phyloP scores from a whole-genome alignment of 495 filamentous ascomycete species.

The Penicillium waksmanii region DNA sequence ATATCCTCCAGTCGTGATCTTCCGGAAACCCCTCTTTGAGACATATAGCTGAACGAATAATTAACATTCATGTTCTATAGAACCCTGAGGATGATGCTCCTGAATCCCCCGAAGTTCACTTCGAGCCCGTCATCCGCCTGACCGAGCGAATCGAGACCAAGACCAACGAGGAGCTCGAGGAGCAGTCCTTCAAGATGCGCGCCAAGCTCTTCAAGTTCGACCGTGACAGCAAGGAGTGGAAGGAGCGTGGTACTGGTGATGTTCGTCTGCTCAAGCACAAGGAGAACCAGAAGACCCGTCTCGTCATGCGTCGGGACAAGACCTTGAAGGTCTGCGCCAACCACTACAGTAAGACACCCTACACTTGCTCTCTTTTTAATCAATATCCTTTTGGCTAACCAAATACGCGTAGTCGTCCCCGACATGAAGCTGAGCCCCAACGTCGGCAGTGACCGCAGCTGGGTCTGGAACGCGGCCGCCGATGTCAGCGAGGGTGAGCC shows the following conservation, averaged over 20 bases:
- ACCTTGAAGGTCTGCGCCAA: constrained; percentile 99
- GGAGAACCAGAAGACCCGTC: constrained; percentile 95
- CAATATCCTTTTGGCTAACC: not conserved
- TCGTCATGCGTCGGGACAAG: constrained; percentile 99
- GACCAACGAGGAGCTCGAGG: constrained; percentile 98
- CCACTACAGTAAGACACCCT: constrained; percentile 83
- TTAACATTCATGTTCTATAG: not conserved
- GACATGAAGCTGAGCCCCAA: constrained; percentile 99
- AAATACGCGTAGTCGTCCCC: constrained; percentile 71
- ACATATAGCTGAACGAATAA: not conserved
- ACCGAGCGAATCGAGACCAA: constrained; percentile 96
- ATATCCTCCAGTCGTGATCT: not conserved
- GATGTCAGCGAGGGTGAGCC: constrained; percentile 98
- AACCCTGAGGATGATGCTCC: constrained; percentile 62
- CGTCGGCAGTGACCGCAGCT: constrained; percentile 95
- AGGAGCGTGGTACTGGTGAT: constrained; percentile 97
- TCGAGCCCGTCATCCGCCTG: constrained; percentile 92
- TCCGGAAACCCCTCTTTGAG: not conserved
- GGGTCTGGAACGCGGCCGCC: constrained; percentile 98
- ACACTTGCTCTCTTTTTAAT: not conserved
- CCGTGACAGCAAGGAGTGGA: constrained; percentile 89
- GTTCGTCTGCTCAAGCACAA: constrained; percentile 96
- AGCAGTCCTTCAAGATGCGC: constrained; percentile 98
- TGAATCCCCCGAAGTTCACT: constrained; percentile 90
- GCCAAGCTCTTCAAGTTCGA: constrained; percentile 99